Evolutionary conservation across 805 yeast species (phyloP), one percentile per base, ranked within the genome.

Genomic region (Ogataea haglerorum): DNA sequence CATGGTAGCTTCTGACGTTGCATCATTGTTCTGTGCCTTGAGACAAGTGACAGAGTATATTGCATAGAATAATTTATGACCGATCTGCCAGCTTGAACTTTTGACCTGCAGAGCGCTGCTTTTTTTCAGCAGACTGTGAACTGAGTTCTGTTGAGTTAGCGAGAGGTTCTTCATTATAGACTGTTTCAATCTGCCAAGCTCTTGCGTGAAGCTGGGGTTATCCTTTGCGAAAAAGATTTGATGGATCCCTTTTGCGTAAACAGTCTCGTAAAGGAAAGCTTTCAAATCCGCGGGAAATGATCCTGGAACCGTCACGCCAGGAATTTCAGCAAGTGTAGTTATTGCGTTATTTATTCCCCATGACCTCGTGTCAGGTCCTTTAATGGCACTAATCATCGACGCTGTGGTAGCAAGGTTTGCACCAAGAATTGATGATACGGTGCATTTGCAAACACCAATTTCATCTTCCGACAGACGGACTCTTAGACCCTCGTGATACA

Each of bases 181-280:
- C 10, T 34, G 37, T 29, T 35, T 44, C 24, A 47, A 30, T 13
- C 4, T 12, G 13, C 19, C 18, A 6, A 47, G 30, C 13, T 17
- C 23, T 5, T 28, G 13, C 2, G 25, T 30, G 6, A 34, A 34
- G 8, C 19, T 27, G 4, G 40, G 13, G 10, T 17, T 21, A 3
- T 35, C 33, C 10, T 38, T 18, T 6, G 34, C 31, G 15, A 42
- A 47, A 6, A 42, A 34, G 7, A 30, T 34, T n/a, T 42, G 34
- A 26, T 47, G 46, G 12, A 47, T 43, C 4, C 48, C 51, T 25
- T 40, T 44, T 13, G 48, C 48, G 29, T 41, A 47, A 3, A 47
- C 30, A 5, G 42, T 38, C 18, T 44, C 48, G 26, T 23, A 47
- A 2, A 47, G 22, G 9, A 44, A 27, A 5, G 42, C 22, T 14